These are phyloP conservation scores for Sarocladium brachiariae DNA, from an alignment of 2,329 filamentous ascomycete species.

Conservation along the genomic window DNA sequence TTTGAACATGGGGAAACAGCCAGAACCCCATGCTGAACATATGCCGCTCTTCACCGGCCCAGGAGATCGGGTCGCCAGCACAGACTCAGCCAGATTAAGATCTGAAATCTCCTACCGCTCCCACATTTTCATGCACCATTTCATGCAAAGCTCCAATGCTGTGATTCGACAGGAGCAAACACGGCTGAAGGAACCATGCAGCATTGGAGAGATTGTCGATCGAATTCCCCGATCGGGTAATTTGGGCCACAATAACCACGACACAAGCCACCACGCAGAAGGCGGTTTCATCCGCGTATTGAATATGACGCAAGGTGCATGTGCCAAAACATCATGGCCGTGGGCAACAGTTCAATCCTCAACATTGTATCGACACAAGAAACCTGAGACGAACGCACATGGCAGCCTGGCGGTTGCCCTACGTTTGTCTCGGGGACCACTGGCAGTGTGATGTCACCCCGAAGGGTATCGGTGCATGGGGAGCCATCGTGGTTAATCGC, in stretches of 20 bases:
- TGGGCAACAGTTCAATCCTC: too few species aligned
- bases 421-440: too few species aligned
- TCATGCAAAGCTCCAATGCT: too few species aligned
- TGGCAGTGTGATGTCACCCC: conserved; percentile 2
- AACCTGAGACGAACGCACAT: too few species aligned
- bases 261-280: too few species aligned
- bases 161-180: conserved; percentile 4
- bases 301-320: background rate
- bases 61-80: background rate
- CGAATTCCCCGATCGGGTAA: conserved; percentile 3
- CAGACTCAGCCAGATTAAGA: background rate
- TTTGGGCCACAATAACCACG: background rate
- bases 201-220: conserved; percentile 5
- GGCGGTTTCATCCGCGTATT: background rate
- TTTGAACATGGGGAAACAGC: background rate
- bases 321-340: background rate
- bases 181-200: background rate
- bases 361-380: too few species aligned
- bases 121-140: too few species aligned
- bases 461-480: background rate
- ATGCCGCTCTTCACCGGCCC: background rate
- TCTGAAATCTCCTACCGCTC: too few species aligned
- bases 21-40: background rate
- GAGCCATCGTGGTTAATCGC: background rate
- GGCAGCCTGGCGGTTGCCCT: too few species aligned